Evolutionary conservation across 768 basidiomycete species (phyloP).

Genomic region (Mycena pura): DNA sequence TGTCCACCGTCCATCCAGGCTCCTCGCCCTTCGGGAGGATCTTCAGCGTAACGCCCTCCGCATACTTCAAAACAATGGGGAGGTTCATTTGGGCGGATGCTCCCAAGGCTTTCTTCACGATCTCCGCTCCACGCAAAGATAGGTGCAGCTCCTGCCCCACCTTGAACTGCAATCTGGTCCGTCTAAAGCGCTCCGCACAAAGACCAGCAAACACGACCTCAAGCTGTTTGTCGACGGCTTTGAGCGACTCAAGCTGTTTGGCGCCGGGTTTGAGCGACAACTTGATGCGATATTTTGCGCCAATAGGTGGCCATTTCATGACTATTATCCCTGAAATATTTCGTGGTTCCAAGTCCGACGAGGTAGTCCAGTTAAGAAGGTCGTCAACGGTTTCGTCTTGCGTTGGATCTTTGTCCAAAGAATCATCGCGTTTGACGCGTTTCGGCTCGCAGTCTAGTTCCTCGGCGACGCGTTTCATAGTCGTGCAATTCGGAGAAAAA

Average conservation of each 20-base stretch:
- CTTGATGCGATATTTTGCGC: constrained; percentile 39
- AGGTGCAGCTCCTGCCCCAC: constrained; percentile 52
- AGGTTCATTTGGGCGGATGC: constrained; percentile 33
- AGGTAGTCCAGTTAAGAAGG: constrained; percentile 38
- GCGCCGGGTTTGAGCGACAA: too few species aligned
- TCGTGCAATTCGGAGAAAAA: too few species aligned
- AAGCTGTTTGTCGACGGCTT: constrained; percentile 35
- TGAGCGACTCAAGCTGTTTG: constrained; percentile 28
- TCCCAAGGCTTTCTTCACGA: constrained; percentile 39
- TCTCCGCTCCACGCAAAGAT: constrained; percentile 50
- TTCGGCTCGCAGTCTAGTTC: constrained; percentile 20
- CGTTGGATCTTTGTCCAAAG: constrained; percentile 22
- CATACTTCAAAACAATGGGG: constrained; percentile 50
- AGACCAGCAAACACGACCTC: constrained; percentile 46
- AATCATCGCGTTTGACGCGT: constrained; percentile 18
- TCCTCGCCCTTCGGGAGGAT: constrained; percentile 36
- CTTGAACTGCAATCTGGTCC: constrained; percentile 43
- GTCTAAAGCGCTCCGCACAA: constrained; percentile 36
- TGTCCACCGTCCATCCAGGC: constrained; percentile 42
- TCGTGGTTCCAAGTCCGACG: constrained; percentile 38
- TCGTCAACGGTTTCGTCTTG: constrained; percentile 39
- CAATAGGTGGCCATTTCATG: constrained; percentile 51
- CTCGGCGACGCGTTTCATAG: constrained; percentile 29
- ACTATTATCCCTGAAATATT: constrained; percentile 49
- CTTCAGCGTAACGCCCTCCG: constrained; percentile 49